These are phyloP conservation scores for Calonectria crousiana DNA, from an alignment of 2,329 filamentous ascomycete genomes.

Conservation along the genomic window DNA sequence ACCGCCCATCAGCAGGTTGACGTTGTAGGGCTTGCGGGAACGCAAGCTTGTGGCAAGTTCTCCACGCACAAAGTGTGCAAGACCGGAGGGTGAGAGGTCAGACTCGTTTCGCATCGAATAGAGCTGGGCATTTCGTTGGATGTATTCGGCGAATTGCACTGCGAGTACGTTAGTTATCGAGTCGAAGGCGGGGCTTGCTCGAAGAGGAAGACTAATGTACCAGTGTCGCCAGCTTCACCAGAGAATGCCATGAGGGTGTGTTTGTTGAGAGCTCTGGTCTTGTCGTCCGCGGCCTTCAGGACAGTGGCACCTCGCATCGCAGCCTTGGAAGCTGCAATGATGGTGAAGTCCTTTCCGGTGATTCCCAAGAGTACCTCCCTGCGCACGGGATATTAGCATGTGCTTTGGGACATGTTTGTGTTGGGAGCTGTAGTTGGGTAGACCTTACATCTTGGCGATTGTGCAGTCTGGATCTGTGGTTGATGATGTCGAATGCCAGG, in stretches of 20 bases:
- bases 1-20: constrained; percentile 95
- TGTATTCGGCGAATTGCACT: constrained; percentile 99
- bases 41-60: constrained; percentile 92
- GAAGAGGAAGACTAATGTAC: constrained; percentile 58
- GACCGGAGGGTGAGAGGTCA: constrained; percentile 88
- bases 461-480: constrained; percentile 29
- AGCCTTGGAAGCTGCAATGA: constrained; percentile 97
- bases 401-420: background rate
- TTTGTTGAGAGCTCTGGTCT: constrained; percentile 92
- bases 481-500: constrained; percentile 26
- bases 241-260: constrained; percentile 95
- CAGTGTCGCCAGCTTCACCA: constrained; percentile 95
- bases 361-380: constrained; percentile 99
- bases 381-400: constrained; percentile 28
- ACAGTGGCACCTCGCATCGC: constrained; percentile 98
- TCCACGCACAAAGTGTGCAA: constrained; percentile 92
- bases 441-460: constrained; percentile 42
- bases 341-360: constrained; percentile 98
- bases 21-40: constrained; percentile 94
- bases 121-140: constrained; percentile 97
- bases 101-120: constrained; percentile 99
- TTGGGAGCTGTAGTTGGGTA: constrained; percentile 25
- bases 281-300: constrained; percentile 95
- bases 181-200: constrained; percentile 19
- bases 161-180: constrained; percentile 41